phyloP scores from a whole-genome alignment of 208 protist genomes.

The Trichomonas vaginalis region DNA sequence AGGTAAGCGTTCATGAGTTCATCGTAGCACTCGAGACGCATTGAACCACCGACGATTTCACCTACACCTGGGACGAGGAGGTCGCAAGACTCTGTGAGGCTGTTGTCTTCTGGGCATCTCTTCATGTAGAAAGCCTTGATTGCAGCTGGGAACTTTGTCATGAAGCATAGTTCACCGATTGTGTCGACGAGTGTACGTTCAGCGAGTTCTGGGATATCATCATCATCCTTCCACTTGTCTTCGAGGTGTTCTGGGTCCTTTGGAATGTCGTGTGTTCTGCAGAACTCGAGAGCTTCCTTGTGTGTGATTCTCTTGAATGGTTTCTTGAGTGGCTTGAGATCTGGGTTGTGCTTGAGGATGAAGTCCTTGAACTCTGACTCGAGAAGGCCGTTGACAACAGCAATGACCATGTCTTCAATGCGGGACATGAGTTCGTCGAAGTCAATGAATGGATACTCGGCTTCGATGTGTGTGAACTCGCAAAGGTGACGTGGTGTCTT shows the following conservation, averaged over 20 bases:
- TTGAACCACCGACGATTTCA: constrained; percentile 91
- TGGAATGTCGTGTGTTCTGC: constrained; percentile 69
- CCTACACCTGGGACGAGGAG: constrained; percentile 87
- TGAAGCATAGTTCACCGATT: constrained; percentile 80
- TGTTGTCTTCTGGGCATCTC: constrained; percentile 32
- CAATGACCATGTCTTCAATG: constrained; percentile 77
- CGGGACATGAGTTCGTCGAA: constrained; percentile 76
- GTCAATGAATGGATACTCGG: constrained; percentile 76
- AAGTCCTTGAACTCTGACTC: constrained; percentile 48
- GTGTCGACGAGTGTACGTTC: constrained; percentile 86
- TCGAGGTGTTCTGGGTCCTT: constrained; percentile 51
- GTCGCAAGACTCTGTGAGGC: constrained; percentile 53
- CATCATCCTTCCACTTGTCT: constrained; percentile 63
- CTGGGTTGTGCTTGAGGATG: constrained; percentile 65
- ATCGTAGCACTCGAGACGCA: constrained; percentile 76
- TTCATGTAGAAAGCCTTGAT: constrained; percentile 99
- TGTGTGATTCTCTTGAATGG: constrained; percentile 84
- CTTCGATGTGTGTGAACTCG: constrained; percentile 94
- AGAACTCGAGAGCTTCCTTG: constrained; percentile 79
- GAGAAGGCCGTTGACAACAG: constrained; percentile 59
- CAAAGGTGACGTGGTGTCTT: constrained; percentile 85
- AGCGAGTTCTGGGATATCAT: constrained; percentile 90
- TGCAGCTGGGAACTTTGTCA: constrained; percentile 79
- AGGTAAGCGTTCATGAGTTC: constrained; percentile 71
- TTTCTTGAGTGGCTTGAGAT: constrained; percentile 57